Evolutionary conservation across 371 early-diverging fungal species (phyloP).

Genomic region (Phascolomyces articulosus): DNA sequence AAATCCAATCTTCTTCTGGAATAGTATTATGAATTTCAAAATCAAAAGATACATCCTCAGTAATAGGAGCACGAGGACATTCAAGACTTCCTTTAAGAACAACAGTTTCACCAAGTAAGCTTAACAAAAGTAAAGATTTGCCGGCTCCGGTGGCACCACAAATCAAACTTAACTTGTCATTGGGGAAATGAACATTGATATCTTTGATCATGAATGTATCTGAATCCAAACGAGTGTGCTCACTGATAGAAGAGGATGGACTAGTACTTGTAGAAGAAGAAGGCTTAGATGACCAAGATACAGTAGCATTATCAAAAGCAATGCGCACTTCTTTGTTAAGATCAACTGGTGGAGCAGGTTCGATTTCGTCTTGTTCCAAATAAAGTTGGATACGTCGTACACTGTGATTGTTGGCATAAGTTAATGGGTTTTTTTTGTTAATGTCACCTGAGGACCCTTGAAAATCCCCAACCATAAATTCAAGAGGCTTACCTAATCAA

Average conservation of each 20-base stretch:
- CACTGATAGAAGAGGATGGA: conserved; percentile 13
- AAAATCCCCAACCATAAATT: not conserved
- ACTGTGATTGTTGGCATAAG: conserved; percentile 19
- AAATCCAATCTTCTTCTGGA: conserved; percentile 29
- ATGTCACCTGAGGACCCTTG: not conserved
- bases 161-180: conserved; percentile 56
- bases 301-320: conserved; percentile 53
- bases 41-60: conserved; percentile 26
- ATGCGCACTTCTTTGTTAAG: conserved; percentile 42
- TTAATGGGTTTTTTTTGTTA: not conserved
- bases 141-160: conserved; percentile 73
- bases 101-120: conserved; percentile 66
- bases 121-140: conserved; percentile 65
- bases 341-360: conserved; percentile 35
- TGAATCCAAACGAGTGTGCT: conserved; percentile 17
- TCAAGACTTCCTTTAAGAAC: conserved; percentile 41
- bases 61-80: conserved; percentile 45
- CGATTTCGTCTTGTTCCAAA: conserved; percentile 77
- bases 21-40: conserved; percentile 4
- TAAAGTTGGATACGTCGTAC: conserved; percentile 71
- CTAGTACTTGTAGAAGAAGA: conserved; percentile 3
- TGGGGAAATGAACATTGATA: conserved; percentile 57
- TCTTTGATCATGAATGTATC: conserved; percentile 52
- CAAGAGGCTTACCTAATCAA: conserved; percentile 30
- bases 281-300: conserved; percentile 30